Base-by-base conservation (phyloP, 2,329 filamentous ascomycete species). In the Curvularia sp. region DNA sequence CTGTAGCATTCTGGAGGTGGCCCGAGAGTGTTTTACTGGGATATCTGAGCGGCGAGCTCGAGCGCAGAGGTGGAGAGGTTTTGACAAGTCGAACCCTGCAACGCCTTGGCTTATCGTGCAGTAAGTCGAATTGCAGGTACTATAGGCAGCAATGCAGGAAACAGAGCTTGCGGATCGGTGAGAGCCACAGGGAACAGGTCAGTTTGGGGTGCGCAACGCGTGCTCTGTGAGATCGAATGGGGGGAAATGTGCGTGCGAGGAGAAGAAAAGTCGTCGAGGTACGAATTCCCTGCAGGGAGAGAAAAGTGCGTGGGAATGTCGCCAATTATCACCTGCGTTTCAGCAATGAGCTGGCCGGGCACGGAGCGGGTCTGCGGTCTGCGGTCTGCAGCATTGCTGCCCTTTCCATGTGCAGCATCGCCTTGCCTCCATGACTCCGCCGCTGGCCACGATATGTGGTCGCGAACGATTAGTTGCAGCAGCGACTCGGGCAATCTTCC, bases 101-200 rank as follows among this genome's bases (percentile, higher is more conserved):
- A 73, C 56, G 65, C 60, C 72, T 73, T 70, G 71, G 73, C 74
- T 76, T 76, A 76, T 77, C 71, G 69, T 72, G 69, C 70, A 72
- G 71, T 21, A 39, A 27, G 64, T 62, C 63, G 63, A 70, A 59
- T 65, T 60, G 63, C 68, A 59, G 63, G 66, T 63, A 61, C 65
- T 74, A 74, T 65, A 76, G 73, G 74, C 74, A 73, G 74, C 75
- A 75, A 74, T 76, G 75, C 75, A 77, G 71, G 66, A 71, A 69
- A 67, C 60, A 66, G 60, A 73, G 72, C 72, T 72, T 65, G 69
- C 64, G 69, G 67, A 58, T 55, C 21, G 66, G 68, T 67, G 63
- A 70, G 68, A 74, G 71, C 74, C 74, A 76, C 73, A 68, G 61
- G 65, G 66, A 60, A 70, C 67, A 71, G 64, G 66, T 66, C 68